Evolutionary conservation across 345 rosid species (phyloP).

Genomic region (Acer yangbiense): DNA sequence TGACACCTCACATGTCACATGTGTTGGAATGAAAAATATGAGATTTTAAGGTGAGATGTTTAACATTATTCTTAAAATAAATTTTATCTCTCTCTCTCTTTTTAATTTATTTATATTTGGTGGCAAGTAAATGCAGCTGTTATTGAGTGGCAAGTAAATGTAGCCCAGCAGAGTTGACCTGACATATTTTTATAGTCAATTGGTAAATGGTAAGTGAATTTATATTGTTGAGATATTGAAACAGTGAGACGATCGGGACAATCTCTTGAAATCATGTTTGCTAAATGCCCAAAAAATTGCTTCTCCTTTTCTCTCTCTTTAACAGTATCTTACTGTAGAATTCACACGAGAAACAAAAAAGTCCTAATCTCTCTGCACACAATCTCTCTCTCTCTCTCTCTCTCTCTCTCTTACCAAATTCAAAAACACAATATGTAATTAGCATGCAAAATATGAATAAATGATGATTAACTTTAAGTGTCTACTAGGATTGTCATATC

Average conservation of each 20-base stretch:
- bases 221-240: background rate
- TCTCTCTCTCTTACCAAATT: background rate
- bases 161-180: background rate
- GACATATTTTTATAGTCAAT: too few species aligned
- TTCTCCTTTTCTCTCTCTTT: background rate
- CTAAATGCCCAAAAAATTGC: background rate
- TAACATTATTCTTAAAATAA: too few species aligned
- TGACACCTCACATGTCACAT: too few species aligned
- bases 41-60: too few species aligned
- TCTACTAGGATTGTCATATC: too few species aligned
- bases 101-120: too few species aligned
- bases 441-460: background rate
- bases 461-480: background rate
- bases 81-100: too few species aligned
- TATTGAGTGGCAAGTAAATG: background rate
- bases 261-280: background rate
- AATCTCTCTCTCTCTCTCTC: background rate
- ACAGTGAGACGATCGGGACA: background rate
- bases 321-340: background rate
- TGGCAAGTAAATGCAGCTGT: too few species aligned
- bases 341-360: background rate
- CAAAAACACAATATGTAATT: background rate
- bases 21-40: too few species aligned
- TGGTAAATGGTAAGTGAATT: background rate
- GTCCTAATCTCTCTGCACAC: background rate